Evolutionary conservation across 2,329 filamentous ascomycete genomes (phyloP).

Genomic region (Aspergillus tanneri): DNA sequence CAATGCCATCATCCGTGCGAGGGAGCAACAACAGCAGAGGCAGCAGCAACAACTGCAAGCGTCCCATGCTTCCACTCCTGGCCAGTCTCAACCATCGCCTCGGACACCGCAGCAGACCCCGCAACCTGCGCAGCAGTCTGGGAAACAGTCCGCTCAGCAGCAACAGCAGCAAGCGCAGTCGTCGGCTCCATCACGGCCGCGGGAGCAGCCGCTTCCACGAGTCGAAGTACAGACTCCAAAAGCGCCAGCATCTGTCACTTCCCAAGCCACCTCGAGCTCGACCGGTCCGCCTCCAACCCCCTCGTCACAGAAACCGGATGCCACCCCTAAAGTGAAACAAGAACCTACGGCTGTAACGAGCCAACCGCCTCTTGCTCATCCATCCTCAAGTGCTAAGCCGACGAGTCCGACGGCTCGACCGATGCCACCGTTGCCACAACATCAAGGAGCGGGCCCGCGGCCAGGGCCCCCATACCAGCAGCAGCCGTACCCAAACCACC

Average conservation of each 20-base stretch:
- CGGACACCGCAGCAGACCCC: conserved; percentile 19
- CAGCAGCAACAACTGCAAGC: conserved; percentile 32
- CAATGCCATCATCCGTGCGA: conserved; percentile 49
- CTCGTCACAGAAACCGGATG: conserved; percentile 16
- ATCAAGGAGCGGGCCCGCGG: conserved; percentile 19
- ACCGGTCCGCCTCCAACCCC: conserved; percentile 16
- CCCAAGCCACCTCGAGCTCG: conserved; percentile 4
- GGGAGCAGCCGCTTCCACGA: conserved; percentile 14
- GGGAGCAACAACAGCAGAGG: conserved; percentile 41
- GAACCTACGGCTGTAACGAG: conserved; percentile 22
- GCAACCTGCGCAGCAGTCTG: conserved; percentile 14
- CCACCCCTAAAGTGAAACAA: conserved; percentile 29
- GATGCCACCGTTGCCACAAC: conserved; percentile 25
- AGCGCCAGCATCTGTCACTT: conserved; percentile 3
- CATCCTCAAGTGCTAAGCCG: conserved; percentile 13
- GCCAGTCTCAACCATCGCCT: conserved; percentile 19
- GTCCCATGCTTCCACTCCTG: conserved; percentile 17
- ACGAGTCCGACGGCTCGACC: conserved; percentile 25
- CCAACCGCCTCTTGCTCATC: conserved; percentile 14
- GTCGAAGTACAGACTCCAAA: conserved; percentile 26
- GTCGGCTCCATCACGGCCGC: conserved; percentile 10
- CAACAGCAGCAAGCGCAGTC: not conserved
- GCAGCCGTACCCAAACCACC: conserved; percentile 31
- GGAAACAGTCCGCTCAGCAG: conserved; percentile 6
- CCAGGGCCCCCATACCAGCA: conserved; percentile 32